Evolutionary conservation across 2,329 filamentous ascomycete species (phyloP).

Genomic region (Pestalotiopsis sp.): DNA sequence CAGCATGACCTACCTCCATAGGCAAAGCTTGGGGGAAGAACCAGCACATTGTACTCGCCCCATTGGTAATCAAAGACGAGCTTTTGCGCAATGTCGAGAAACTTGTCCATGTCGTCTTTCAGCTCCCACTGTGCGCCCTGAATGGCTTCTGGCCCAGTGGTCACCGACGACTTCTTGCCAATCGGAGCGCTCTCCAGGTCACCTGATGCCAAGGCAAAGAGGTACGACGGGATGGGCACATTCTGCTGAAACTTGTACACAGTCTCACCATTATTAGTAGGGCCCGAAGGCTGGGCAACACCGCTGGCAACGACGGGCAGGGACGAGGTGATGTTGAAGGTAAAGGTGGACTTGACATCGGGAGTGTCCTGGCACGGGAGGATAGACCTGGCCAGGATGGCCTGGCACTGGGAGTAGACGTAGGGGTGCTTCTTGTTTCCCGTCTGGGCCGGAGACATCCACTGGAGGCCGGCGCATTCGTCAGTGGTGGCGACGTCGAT

Average conservation of each 20-base stretch:
- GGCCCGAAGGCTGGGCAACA: slow-evolving; percentile 53
- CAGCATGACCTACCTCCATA: slow-evolving; percentile 66
- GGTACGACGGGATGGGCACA: slow-evolving; percentile 89
- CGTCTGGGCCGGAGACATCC: slow-evolving; percentile 91
- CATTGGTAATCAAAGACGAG: slow-evolving; percentile 85
- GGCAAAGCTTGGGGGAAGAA: slow-evolving; percentile 86
- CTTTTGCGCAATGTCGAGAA: slow-evolving; percentile 82
- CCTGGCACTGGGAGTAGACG: slow-evolving; percentile 98
- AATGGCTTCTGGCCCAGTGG: slow-evolving; percentile 85
- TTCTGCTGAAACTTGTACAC: slow-evolving; percentile 86
- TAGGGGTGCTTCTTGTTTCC: slow-evolving; percentile 95
- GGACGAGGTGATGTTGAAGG: slow-evolving; percentile 82
- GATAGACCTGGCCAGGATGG: slow-evolving; percentile 89
- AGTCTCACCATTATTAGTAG: slow-evolving; percentile 52
- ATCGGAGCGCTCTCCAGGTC: slow-evolving; percentile 86
- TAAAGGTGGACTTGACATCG: slow-evolving; percentile 93
- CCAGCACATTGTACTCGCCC: slow-evolving; percentile 92
- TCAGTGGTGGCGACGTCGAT: slow-evolving; percentile 80
- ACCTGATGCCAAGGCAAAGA: slow-evolving; percentile 88
- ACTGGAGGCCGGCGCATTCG: slow-evolving; percentile 89
- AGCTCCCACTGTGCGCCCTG: slow-evolving; percentile 86
- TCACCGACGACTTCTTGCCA: slow-evolving; percentile 81
- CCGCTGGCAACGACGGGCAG: slow-evolving; percentile 92
- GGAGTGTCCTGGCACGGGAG: slow-evolving; percentile 98
- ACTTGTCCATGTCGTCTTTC: slow-evolving; percentile 86